Evolutionary conservation across 164 flowering plant species (phyloP), one percentile per base, ranked within the genome.

Genomic region (Tetrastigma voinierianum): DNA sequence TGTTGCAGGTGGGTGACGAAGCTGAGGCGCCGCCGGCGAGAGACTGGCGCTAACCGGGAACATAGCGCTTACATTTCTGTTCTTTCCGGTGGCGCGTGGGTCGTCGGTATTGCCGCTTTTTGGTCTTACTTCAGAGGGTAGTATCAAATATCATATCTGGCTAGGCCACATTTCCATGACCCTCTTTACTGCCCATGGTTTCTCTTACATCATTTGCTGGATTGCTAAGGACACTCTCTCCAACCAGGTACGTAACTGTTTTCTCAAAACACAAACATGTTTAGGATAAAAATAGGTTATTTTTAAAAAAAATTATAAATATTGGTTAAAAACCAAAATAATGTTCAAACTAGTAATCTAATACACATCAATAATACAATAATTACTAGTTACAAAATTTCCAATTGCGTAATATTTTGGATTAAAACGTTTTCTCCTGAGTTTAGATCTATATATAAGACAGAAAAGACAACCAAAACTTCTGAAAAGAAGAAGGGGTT

Each of bases 121-220:
- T 3, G 97, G 89, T 4, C 78, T 89, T 13, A 89, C 89, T 4
- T 86, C 95, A 2, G 95, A 89, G 72, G 72, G 67, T 0, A 76
- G 85, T 72, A 77, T 89, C 72, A 91, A 84, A 71, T 91, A 89
- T 67, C 97, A 89, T 58, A 89, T 89, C 0, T 91, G 97, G 97
- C 74, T 89, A 0, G 97, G 94, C 1, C 84, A 91, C 64, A 67
- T 79, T 43, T 69, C 74, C 40, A 82, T 86, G 85, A 44, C 69
- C 56, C 61, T 87, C 56, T 89, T 86, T 74, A 76, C 90, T 0
- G 71, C 77, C 13, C 97, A 91, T 73, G 90, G 92, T 9, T 0
- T 79, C 10, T 69, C 82, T 61, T 89, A 68, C 79, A 60, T 87
- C 59, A 46, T 80, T n/a, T 78, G 64, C 14, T 89, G 90, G 90